Evolutionary conservation across 208 protist genomes (phyloP).

Genomic region (Entamoeba histolytica): DNA sequence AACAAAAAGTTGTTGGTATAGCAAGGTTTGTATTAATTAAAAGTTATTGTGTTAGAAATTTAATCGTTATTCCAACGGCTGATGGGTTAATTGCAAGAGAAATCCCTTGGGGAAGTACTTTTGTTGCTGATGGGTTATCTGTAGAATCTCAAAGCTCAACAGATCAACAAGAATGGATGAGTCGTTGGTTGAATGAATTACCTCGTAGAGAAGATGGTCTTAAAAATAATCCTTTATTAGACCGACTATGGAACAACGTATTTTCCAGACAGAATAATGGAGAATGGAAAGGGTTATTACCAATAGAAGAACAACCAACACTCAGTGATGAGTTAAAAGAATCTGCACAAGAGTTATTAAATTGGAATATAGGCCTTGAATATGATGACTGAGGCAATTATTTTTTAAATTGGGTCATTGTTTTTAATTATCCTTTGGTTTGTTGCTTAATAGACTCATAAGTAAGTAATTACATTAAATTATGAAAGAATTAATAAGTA

Average conservation of each 20-base stretch:
- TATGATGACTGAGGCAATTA: no score
- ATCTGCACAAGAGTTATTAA: background rate
- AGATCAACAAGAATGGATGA: background rate
- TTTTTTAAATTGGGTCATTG: no score
- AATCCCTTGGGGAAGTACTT: background rate
- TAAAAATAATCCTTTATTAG: background rate
- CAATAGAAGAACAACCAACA: background rate
- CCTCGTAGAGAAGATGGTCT: background rate
- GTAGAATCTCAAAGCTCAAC: background rate
- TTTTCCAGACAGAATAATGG: background rate
- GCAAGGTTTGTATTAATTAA: background rate
- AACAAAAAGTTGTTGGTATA: background rate
- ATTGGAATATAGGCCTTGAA: background rate
- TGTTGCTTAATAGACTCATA: no score
- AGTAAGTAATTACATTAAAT: no score
- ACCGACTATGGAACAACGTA: background rate
- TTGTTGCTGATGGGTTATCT: background rate
- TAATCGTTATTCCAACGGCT: background rate
- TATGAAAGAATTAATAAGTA: no score
- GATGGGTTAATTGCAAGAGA: background rate
- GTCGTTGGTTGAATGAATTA: background rate
- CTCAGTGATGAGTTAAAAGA: background rate
- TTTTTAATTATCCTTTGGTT: no score
- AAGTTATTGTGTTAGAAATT: background rate
- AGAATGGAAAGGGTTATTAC: background rate